These are phyloP conservation scores for Abrus precatorius DNA, from an alignment of 306 rosid genomes.

Conservation along the genomic window DNA sequence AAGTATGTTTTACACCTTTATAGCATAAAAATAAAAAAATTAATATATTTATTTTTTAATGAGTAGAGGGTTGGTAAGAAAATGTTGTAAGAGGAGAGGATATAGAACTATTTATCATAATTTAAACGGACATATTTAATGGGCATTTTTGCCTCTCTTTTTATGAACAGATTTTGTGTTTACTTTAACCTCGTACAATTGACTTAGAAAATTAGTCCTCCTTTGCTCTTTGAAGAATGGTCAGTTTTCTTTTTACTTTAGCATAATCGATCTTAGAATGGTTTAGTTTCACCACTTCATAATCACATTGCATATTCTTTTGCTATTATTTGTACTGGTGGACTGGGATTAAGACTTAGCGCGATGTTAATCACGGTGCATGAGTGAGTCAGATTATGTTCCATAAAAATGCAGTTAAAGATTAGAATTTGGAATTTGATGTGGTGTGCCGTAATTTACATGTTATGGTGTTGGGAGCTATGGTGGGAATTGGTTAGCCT, in stretches of 20 bases:
- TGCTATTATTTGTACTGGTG: conserved; percentile 8
- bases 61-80: neutral
- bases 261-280: conserved; percentile 4
- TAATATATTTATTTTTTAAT: neutral
- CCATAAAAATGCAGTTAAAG: conserved; percentile 7
- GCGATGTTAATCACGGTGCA: neutral
- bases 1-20: neutral
- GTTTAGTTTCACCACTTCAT: neutral
- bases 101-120: neutral
- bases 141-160: neutral
- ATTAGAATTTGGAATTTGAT: conserved; percentile 2
- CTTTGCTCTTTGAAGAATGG: conserved; percentile 13
- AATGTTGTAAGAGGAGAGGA: neutral
- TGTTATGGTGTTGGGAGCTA: neutral
- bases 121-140: neutral
- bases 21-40: no score
- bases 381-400: neutral
- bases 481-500: neutral
- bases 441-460: neutral
- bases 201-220: neutral
- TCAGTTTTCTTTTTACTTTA: neutral
- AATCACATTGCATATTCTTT: conserved; percentile 6
- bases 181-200: neutral
- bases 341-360: neutral
- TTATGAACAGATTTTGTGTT: neutral